Evolutionary conservation across 345 rosid genomes (phyloP), one percentile per base, ranked within the genome.

Genomic region (Pistacia integerrima): DNA sequence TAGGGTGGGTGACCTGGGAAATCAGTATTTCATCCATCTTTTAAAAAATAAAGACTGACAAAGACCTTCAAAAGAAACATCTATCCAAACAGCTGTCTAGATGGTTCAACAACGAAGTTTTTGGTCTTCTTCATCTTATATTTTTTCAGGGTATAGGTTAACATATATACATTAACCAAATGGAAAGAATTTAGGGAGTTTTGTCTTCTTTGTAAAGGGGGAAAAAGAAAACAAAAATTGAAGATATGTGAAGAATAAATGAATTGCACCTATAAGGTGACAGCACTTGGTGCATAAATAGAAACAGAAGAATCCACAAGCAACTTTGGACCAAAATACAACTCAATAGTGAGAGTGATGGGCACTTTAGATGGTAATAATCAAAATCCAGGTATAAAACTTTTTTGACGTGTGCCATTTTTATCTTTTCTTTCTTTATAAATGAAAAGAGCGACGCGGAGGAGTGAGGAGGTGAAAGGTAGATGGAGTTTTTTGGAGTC

Each of bases 401-500:
- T 41, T 59, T 46, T 68, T 48, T 30, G 33, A 33, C 17, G 17
- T 67, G 35, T 70, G 58, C 74, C 74, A 56, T 35, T 18, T 3
- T 25, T 41, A 41, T 35, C 46, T 46, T 67, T 36, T 68, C 33
- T 51, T 36, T 25, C 14, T 44, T 28, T 35, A 49, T n/a, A 16
- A 4, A 14, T 5, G 1, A 20, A 62, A 68, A 30, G 74, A 77
- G 79, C 33, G 75, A 84, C 79, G 83, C 79, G 78, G 87, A 77
- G 69, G 78, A 79, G 78, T 79, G 83, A 22, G 66, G 70, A 67
- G 87, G 78, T 74, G 79, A 79, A 70, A 60, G 25, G 57, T 9
- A 20, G 51, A 38, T n/a, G 13, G n/a, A 44, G 20, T 2, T n/a
- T 28, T 52, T 9, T 55, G 33, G 62, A 18, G 16, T 36, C 69